Evolutionary conservation across 176 grass and related monocot species (phyloP), one percentile per base, ranked within the genome.

Genomic region (Carex scoparia): DNA sequence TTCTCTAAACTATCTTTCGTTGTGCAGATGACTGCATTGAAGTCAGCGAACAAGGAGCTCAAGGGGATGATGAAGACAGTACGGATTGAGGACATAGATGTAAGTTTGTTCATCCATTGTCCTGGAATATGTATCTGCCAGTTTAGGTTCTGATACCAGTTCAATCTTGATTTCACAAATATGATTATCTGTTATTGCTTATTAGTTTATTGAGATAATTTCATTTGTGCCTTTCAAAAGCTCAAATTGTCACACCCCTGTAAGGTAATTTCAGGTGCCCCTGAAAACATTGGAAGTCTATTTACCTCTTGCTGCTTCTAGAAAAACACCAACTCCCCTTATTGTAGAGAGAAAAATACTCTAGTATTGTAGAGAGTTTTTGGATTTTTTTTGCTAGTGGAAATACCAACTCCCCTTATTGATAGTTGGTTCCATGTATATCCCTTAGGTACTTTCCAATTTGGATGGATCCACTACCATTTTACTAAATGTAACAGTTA

Each of bases 21-120:
- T 81, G 11, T 65, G 31, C 80, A 98, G 95, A 93, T 98, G 91
- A 80, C 89, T 72, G 95, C 95, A 1, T 81, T 95, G 91, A 98
- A 95, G 85, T 89, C 93, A 14, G 95, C 95, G 1, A 95, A 98
- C 59, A 95, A 98, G 33, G 93, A 98, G 88, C 89, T 98, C 31
- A 98, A 98, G 90, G 92, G 92, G 65, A 90, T 93, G 92, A 98
- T 98, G 95, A 94, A 98, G 78, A 98, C 92, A 0, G 95, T 94
- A 64, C 92, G 91, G 83, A 93, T 98, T 60, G 91, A 92, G 49
- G 95, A 94, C 65, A 98, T 98, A 76, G 95, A 98, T 89, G 95
- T 98, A 92, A 81, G 74, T 60, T 33, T 58, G 6, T 88, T 4
- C 38, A 19, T 80, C 31, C 40, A 49, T 61, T 33, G 5, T 2